Percentiles rank a stretch among this genome's conserved stretches.
These are phyloP conservation scores for Cryphonectria naterciae DNA, from an alignment of 2,329 filamentous ascomycete genomes.

Conservation along the genomic window DNA sequence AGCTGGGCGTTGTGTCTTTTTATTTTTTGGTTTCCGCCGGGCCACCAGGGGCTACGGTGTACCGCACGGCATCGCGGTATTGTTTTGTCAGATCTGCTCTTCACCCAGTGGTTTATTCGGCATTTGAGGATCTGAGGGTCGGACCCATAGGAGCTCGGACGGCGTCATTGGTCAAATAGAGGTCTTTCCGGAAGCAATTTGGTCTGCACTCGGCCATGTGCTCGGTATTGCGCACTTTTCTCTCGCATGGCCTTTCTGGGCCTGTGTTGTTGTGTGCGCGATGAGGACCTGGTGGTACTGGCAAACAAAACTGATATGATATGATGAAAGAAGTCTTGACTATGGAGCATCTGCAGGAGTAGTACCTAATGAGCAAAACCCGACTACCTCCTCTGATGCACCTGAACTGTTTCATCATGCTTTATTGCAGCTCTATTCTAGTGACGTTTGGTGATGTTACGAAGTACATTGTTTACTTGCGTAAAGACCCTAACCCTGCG, in stretches of 20 bases:
- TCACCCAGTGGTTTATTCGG: not conserved
- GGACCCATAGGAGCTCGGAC: not conserved
- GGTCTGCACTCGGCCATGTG: not conserved
- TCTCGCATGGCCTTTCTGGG: not conserved
- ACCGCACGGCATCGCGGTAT: not conserved
- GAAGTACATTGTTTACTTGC: not conserved
- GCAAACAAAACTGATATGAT: conserved; percentile 1
- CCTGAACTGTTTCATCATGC: not conserved
- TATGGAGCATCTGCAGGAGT: not conserved
- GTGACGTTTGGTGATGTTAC: not conserved
- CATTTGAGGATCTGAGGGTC: conserved; percentile 4
- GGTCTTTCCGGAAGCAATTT: not conserved
- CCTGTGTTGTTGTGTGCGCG: not conserved
- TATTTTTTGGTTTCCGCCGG: not conserved
- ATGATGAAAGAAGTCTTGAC: conserved; percentile 3
- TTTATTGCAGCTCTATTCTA: not conserved
- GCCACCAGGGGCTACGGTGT: not conserved
- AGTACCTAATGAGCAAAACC: not conserved
- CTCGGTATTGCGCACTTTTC: conserved; percentile 3
- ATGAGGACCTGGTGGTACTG: not conserved
- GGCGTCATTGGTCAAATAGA: conserved; percentile 7
- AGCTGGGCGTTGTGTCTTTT: too few species aligned
- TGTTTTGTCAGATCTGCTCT: not conserved
- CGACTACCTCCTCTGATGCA: not conserved
- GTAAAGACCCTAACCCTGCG: not conserved